Evolutionary conservation across 345 rosid genomes (phyloP).

Genomic region (Eucalyptus curtisii): DNA sequence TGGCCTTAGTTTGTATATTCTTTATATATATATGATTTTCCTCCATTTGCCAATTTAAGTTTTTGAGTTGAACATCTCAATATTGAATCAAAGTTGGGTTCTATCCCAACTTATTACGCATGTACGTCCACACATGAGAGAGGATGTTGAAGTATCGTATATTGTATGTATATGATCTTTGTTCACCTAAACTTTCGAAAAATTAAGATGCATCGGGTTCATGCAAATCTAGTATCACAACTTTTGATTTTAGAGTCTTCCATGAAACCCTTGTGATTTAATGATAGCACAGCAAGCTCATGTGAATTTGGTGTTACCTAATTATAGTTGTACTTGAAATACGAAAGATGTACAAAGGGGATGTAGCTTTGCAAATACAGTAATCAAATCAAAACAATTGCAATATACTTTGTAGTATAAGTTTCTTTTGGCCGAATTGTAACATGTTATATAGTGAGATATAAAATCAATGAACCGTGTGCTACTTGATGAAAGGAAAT

Average conservation of each 20-base stretch:
- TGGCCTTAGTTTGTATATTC: not conserved
- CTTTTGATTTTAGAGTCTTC: not conserved
- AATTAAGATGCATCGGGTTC: not conserved
- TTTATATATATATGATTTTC: accelerated
- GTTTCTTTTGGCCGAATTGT: not conserved
- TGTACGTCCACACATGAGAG: not conserved
- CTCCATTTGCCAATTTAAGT: accelerated
- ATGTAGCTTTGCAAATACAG: not conserved
- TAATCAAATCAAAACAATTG: not conserved
- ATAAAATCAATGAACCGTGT: not conserved
- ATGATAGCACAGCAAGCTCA: not conserved
- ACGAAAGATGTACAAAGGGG: not conserved
- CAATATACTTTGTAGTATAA: not conserved
- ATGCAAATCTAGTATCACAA: not conserved
- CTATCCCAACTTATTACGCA: accelerated
- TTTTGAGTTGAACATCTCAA: not conserved
- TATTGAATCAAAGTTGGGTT: not conserved
- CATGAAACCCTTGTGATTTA: not conserved
- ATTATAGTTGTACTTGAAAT: not conserved
- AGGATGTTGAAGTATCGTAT: not conserved
- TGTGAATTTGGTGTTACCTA: not conserved
- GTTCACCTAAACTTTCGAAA: not conserved
- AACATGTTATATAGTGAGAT: not conserved
- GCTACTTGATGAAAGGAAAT: not conserved
- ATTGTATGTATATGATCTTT: not conserved